Base-by-base conservation (phyloP, 768 basidiomycete genomes). In the Mycena belliarum region DNA sequence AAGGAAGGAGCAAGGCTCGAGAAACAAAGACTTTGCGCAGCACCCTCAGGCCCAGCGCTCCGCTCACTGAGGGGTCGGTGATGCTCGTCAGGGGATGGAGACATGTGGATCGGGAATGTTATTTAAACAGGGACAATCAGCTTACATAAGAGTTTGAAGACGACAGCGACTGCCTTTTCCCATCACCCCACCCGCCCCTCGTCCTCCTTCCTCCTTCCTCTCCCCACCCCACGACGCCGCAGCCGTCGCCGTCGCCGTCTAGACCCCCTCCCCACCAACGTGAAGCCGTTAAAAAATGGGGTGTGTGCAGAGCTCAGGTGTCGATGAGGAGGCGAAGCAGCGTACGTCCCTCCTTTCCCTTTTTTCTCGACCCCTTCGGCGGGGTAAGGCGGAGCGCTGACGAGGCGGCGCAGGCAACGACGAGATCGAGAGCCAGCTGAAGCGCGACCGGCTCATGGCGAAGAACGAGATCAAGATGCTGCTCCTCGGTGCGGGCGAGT, bases 391-490 rank as follows among this genome's bases (percentile, higher is more conserved):
- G 32, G 21, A 15, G 14, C 21, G n/a, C 7, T 29, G 6, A 41
- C 21, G 20, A 14, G 5, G 20, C 2, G 40, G 20, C 52, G 24
- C 29, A 93, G 91, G 92, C 70, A 94, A 94, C 68, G 93, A 95
- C 68, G 92, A 91, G 79, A 96, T 96, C 63, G 94, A 96, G 79
- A 88, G 76, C 74, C 94, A 96, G 74, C 84, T 96, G 64, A 93
- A 89, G 80, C 80, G 86, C 66, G 94, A 96, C 76, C 77, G 89
- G 42, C 83, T 91, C 79, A 86, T 88, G 82, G 87, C 88, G 41
- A 93, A 92, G 80, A 95, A 94, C 66, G 93, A 95, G 73, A 93
- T 95, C 69, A 95, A 98, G 79, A 96, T 98, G 95, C 71, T 98
- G 60, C 72, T 98, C 57, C 80, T 98, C 25, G 96, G 96, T 55